Percentiles rank a stretch among this genome's conserved stretches.
phyloP scores from a whole-genome alignment of 805 yeast species.

The Metschnikowia chrysomelidarum region DNA sequence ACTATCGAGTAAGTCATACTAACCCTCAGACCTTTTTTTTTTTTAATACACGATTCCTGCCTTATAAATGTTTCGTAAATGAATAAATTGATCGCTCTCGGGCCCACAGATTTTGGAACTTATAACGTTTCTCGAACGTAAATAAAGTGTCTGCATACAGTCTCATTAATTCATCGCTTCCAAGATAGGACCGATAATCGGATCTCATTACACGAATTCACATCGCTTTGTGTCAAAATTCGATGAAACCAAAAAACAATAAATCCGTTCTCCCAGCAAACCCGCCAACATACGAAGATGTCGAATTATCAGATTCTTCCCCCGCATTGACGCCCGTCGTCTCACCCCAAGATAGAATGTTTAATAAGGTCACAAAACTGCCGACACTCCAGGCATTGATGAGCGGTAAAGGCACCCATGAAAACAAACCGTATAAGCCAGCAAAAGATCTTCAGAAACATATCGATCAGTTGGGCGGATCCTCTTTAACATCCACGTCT shows the following conservation, averaged over 20 bases:
- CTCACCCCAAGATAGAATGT: constrained; percentile 3
- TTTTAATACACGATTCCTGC: too few relatives aligned
- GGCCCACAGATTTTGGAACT: too few relatives aligned
- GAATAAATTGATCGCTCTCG: too few relatives aligned
- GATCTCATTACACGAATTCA: neutral
- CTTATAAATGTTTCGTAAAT: too few relatives aligned
- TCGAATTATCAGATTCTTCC: constrained; percentile 13
- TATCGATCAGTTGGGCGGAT: constrained; percentile 26
- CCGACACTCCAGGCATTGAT: neutral
- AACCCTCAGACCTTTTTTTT: too few relatives aligned
- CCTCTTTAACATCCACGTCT: constrained; percentile 11
- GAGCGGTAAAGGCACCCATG: constrained; percentile 10
- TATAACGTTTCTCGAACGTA: too few relatives aligned
- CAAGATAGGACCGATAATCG: too few relatives aligned
- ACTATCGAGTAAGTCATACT: too few relatives aligned
- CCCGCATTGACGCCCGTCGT: constrained; percentile 12
- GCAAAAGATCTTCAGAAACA: constrained; percentile 34
- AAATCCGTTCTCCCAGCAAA: too few relatives aligned
- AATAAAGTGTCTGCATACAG: too few relatives aligned
- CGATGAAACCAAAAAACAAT: too few relatives aligned
- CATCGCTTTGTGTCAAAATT: neutral
- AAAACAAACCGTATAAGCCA: constrained; percentile 33
- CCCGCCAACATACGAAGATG: constrained; percentile 25
- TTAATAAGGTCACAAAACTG: neutral
- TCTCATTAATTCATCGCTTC: too few relatives aligned